Percentiles rank a stretch among this genome's conserved stretches.
phyloP scores from a whole-genome alignment of 306 rosid species.

The Cicer pinnatifidum region DNA sequence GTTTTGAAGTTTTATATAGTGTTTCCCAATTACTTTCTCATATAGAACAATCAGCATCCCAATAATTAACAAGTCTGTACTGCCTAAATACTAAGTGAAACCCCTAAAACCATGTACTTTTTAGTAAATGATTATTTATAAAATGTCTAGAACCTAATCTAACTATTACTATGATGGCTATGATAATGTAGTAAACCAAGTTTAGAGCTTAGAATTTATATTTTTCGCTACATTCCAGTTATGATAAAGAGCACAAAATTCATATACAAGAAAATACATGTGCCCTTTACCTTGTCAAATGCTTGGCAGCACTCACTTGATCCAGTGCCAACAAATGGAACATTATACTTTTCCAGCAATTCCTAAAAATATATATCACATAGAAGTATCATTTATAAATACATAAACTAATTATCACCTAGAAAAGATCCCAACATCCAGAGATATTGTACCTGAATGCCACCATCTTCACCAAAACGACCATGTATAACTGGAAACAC shows the following conservation, averaged over 20 bases:
- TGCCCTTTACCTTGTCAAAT: constrained; percentile 78
- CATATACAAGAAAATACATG: constrained; percentile 16
- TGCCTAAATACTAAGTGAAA: constrained; percentile 25
- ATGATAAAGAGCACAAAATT: constrained; percentile 20
- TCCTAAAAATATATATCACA: constrained; percentile 61
- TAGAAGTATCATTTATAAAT: constrained; percentile 33
- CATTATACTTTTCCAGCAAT: constrained; percentile 72
- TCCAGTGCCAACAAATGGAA: constrained; percentile 96
- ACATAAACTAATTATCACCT: constrained; percentile 1
- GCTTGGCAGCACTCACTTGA: constrained; percentile 82
- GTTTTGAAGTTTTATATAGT: constrained; percentile 13
- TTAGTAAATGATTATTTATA: neutral
- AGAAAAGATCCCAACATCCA: constrained; percentile 26
- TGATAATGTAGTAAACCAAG: constrained; percentile 19
- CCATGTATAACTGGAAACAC: constrained; percentile 98
- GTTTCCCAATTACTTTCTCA: constrained; percentile 32
- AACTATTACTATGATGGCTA: neutral
- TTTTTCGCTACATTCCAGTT: neutral
- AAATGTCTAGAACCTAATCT: constrained; percentile 26
- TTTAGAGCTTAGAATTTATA: constrained; percentile 33
- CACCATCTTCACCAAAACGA: constrained; percentile 94
- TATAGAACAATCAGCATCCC: constrained; percentile 12
- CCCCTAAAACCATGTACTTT: constrained; percentile 8
- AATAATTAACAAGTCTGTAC: neutral
- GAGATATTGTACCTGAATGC: constrained; percentile 71